Evolutionary conservation across 2,329 filamentous ascomycete species (phyloP), one percentile per base, ranked within the genome.

Genomic region (Lachnellula arida): DNA sequence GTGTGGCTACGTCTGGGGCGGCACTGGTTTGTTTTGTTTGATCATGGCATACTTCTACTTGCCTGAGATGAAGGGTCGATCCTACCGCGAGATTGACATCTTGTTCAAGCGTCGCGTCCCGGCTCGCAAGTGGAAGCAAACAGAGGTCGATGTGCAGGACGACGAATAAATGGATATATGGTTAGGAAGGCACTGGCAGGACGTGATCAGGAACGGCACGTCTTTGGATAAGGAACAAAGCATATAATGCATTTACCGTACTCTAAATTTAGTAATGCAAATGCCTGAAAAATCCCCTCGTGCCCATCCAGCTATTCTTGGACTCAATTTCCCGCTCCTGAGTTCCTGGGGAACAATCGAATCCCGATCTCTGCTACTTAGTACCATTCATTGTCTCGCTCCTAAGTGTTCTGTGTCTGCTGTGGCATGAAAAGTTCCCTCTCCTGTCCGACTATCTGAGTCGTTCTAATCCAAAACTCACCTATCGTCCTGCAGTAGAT

Each of bases 1-100:
- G 74, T 78, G 78, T 67, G 84, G 81, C 60, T 85, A 81, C 70
- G 73, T 83, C 65, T 83, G 79, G 84, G 82, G 71, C 62, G 79
- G 72, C 46, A 81, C 84, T 14, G 84, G 73, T 37, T 71, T 84
- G 39, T 12, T 82, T 65, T 86, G 82, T 68, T 73, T 77, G 49
- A 61, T 77, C 59, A 57, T 76, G 59, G 63, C 74, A 28, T 68
- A 78, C 40, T 80, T 81, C 28, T 85, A 76, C 72, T 11, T 69
- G 3, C 81, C 81, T 60, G 82, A 85, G 73, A 82, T 83, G 63
- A 82, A 85, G 82, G 67, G 66, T 81, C 76, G 73, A 40, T 74
- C 74, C 5, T 73, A 75, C 54, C 75, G 76, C 58, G 77, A 80
- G 69, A 74, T 79, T n/a, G 77, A 79, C 56, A 68, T 73, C 15